phyloP scores from a whole-genome alignment of 345 rosid genomes.

The Streptanthus diversifolius region DNA sequence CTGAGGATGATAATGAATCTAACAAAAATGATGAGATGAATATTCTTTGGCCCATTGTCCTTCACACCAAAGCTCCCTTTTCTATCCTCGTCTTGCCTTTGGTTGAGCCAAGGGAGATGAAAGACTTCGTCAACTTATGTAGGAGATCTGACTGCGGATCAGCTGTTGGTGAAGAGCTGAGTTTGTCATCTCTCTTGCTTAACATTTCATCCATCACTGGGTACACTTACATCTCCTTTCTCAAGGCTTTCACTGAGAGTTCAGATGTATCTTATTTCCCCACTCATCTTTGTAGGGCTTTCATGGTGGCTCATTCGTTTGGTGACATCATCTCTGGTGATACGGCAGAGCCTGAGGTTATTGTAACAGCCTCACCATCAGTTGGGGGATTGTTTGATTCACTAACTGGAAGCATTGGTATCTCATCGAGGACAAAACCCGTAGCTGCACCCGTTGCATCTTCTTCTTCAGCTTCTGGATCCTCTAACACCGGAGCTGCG shows the following conservation, averaged over 20 bases:
- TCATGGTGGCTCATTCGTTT: constrained; percentile 80
- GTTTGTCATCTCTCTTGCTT: constrained; percentile 76
- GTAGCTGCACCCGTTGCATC: constrained; percentile 73
- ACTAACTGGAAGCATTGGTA: constrained; percentile 92
- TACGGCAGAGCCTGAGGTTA: constrained; percentile 76
- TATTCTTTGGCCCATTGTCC: constrained; percentile 70
- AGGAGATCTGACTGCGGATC: constrained; percentile 76
- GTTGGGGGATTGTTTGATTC: constrained; percentile 95
- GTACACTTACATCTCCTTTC: constrained; percentile 42
- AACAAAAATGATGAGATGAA: constrained; percentile 35
- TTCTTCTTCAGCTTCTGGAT: constrained; percentile 53
- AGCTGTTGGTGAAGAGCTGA: constrained; percentile 60
- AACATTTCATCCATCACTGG: constrained; percentile 95
- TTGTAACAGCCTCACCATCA: constrained; percentile 63
- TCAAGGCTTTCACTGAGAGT: neutral
- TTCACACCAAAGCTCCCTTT: constrained; percentile 64
- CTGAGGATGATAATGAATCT: constrained; percentile 26
- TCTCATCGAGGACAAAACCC: constrained; percentile 83
- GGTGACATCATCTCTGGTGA: constrained; percentile 83
- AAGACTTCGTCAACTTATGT: constrained; percentile 48
- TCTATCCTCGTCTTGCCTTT: constrained; percentile 68
- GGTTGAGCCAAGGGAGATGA: constrained; percentile 67
- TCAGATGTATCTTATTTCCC: neutral
- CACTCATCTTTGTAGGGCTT: constrained; percentile 51
- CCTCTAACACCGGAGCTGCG: constrained; percentile 48